Base-by-base conservation (phyloP, 495 filamentous ascomycete species). In the Penicillium desertorum region DNA sequence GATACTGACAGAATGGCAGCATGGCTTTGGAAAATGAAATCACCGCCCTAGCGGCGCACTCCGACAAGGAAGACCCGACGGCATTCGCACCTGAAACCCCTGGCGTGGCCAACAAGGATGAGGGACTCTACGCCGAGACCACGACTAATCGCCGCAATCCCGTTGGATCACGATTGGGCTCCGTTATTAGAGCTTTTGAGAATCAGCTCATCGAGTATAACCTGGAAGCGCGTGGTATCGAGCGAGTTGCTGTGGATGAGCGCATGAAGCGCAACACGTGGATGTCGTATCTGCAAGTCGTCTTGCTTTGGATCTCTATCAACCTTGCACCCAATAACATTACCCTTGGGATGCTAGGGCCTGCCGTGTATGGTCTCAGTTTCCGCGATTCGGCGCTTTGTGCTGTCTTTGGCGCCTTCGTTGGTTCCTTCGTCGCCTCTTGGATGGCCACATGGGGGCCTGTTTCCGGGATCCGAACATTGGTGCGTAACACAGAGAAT, bases 301-400 rank as follows among this genome's bases (percentile, higher is more conserved):
- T 81, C 36, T 61, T 89, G 44, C 71, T 91, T 16, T 92, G 89
- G 89, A 76, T 90, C 56, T 86, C 86, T 1, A 81, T 90, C 72
- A 92, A 92, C 65, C 76, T 90, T 32, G 85, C 87, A 0, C 83
- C 86, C 45, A 89, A 89, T 70, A 91, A 91, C 68, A 82, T 90
- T 54, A 87, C 87, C 0, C 76, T 89, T 8, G 89, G 86, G 2
- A 85, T 90, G 77, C 77, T 92, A 14, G 88, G 86, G 0, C 86
- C 87, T 16, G 76, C 81, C 2, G 78, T 89, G n/a, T 92, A 84
- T 68, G 76, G 76, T 1, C 77, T 92, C 8, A 84, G 84, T 34
- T 91, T 91, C 62, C 62, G 68, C 27, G 89, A 92, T 67, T 79
- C 84, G 29, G 76, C 82, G 4, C 65, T 91, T 4, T 87, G 83